Evolutionary conservation across 2,329 filamentous ascomycete genomes (phyloP).

Genomic region (Talaromyces rugulosus): DNA sequence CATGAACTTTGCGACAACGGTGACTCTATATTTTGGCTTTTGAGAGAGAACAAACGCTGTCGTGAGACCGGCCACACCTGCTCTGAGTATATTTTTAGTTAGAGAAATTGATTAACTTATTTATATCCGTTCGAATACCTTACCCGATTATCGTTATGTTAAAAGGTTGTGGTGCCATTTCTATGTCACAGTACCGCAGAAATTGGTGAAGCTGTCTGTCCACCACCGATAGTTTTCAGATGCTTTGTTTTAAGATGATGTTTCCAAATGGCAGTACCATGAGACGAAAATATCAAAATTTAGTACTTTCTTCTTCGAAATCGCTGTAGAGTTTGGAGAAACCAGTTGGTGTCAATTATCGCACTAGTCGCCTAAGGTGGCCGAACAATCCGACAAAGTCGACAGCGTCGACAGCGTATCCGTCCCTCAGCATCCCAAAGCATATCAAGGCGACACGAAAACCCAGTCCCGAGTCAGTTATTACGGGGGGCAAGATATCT

Average conservation of each 20-base stretch:
- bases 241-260: background rate
- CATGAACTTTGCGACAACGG: conserved; percentile 81
- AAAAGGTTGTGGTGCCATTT: background rate
- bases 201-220: background rate
- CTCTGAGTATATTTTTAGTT: conserved; percentile 38
- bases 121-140: background rate
- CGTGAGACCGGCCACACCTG: conserved; percentile 63
- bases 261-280: background rate
- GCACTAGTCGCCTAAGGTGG: background rate
- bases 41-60: conserved; percentile 60
- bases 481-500: background rate
- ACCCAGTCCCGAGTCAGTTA: background rate
- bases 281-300: background rate
- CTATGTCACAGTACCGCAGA: background rate
- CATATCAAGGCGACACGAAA: background rate
- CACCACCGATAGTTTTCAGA: background rate
- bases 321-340: background rate
- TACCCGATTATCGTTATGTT: background rate
- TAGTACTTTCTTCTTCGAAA: background rate
- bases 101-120: background rate
- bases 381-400: background rate
- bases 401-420: background rate
- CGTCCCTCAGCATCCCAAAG: background rate
- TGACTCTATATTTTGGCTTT: conserved; percentile 56
- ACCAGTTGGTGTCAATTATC: background rate